phyloP scores from a whole-genome alignment of 2,329 filamentous ascomycete species.

The Calonectria fujianensis region DNA sequence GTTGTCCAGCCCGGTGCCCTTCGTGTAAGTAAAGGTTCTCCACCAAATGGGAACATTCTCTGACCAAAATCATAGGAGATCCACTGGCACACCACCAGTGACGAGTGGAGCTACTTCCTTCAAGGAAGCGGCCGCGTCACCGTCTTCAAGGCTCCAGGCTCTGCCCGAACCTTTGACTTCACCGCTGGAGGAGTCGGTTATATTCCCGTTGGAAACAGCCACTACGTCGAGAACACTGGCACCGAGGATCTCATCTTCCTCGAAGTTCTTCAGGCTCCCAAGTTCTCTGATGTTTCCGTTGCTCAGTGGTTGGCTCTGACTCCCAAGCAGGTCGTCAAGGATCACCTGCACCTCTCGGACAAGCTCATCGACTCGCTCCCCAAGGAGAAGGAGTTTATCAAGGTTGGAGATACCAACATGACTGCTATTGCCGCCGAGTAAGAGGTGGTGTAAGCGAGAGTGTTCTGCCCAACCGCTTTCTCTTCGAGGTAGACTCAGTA shows the following conservation, averaged over 20 bases:
- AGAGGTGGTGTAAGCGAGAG: background rate
- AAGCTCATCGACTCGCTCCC: conserved; percentile 25
- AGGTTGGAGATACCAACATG: conserved; percentile 18
- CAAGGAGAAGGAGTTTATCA: conserved; percentile 33
- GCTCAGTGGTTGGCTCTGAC: conserved; percentile 33
- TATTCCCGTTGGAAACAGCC: conserved; percentile 33
- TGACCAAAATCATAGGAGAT: background rate
- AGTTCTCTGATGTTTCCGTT: conserved; percentile 28
- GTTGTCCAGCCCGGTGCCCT: conserved; percentile 31
- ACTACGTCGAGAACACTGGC: conserved; percentile 33
- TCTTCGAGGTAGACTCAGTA: background rate
- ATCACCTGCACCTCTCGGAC: conserved; percentile 23
- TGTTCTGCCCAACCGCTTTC: background rate
- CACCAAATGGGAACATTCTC: background rate
- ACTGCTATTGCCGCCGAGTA: conserved; percentile 17
- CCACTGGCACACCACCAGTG: conserved; percentile 32
- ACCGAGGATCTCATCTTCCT: conserved; percentile 32
- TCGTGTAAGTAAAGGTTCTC: background rate
- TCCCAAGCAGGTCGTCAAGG: conserved; percentile 30
- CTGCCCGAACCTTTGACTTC: conserved; percentile 30
- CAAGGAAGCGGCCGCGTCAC: conserved; percentile 29
- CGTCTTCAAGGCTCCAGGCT: conserved; percentile 31
- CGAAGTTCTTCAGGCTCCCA: conserved; percentile 24
- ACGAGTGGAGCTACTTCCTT: conserved; percentile 34
- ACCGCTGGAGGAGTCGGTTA: conserved; percentile 31